phyloP scores from a whole-genome alignment of 148 eudicot genomes.

The Fagopyrum homotropicum region DNA sequence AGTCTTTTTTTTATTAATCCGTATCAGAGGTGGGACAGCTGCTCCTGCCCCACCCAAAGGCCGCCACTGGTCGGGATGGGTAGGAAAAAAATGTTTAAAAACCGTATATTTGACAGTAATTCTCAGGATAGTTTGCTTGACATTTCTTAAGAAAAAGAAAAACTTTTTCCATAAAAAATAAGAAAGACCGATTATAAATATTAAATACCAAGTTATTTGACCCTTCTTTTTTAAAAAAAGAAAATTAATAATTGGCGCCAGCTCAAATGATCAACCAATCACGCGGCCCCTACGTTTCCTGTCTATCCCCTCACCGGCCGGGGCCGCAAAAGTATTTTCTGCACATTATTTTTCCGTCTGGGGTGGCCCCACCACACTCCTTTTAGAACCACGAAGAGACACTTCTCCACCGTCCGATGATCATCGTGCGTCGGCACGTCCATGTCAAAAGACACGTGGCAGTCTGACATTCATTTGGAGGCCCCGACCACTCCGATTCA shows the following conservation, averaged over 20 bases:
- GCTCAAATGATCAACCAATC: conserved; percentile 11
- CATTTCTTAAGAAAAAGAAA: too few relatives aligned
- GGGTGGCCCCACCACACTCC: background rate
- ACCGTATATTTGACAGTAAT: too few relatives aligned
- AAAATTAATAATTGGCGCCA: background rate
- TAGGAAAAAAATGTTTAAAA: too few relatives aligned
- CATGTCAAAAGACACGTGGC: conserved; percentile 5
- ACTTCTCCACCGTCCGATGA: conserved; percentile 10
- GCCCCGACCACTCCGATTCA: conserved; percentile 8
- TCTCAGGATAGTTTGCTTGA: too few relatives aligned
- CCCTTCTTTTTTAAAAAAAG: background rate
- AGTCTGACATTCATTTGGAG: background rate
- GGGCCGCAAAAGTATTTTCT: conserved; percentile 11
- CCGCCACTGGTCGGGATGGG: too few relatives aligned
- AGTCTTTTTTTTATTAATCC: too few relatives aligned
- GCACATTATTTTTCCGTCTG: background rate
- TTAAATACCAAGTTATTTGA: too few relatives aligned
- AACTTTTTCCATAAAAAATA: too few relatives aligned
- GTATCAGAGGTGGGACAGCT: too few relatives aligned
- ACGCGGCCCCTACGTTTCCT: background rate
- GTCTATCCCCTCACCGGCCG: background rate
- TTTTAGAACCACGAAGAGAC: background rate
- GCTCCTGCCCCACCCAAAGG: too few relatives aligned
- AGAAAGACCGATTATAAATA: too few relatives aligned
- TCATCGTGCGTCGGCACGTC: conserved; percentile 5